A percentile compares a stretch with the other conserved stretches of the same genome.
phyloP scores from a whole-genome alignment of 2,329 filamentous ascomycete genomes.

The Cladosporium colombiae region DNA sequence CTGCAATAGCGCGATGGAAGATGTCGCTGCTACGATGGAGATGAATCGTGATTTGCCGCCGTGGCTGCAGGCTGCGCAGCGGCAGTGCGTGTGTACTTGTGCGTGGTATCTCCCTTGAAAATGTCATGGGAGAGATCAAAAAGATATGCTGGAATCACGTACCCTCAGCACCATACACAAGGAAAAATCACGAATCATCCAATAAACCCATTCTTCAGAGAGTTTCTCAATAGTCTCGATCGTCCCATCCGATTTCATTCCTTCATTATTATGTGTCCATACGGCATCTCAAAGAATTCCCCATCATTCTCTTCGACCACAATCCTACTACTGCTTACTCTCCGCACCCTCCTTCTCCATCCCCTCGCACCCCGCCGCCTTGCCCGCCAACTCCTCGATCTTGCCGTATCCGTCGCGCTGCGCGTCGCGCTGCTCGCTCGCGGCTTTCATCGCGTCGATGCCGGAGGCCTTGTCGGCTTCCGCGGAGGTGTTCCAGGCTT shows the following conservation, averaged over 20 bases:
- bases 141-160: not conserved
- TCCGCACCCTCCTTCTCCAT: constrained; percentile 65
- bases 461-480: constrained; percentile 65
- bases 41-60: constrained; percentile 24
- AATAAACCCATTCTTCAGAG: not conserved
- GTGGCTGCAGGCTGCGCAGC: constrained; percentile 36
- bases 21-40: constrained; percentile 36
- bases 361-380: constrained; percentile 65
- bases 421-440: constrained; percentile 58
- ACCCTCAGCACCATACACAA: not conserved
- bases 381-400: constrained; percentile 65
- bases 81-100: constrained; percentile 30
- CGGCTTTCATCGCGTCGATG: constrained; percentile 63
- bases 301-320: no score
- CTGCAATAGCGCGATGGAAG: constrained; percentile 51
- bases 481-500: constrained; percentile 64
- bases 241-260: not conserved
- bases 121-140: not conserved
- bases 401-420: constrained; percentile 59
- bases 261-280: no score
- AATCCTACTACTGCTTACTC: constrained; percentile 39
- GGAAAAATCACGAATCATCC: no score
- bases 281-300: no score
- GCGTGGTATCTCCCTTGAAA: constrained; percentile 23
- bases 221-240: not conserved